Evolutionary conservation across 1,284 basidiomycete species (phyloP).

Genomic region (Xanthoconium separans): DNA sequence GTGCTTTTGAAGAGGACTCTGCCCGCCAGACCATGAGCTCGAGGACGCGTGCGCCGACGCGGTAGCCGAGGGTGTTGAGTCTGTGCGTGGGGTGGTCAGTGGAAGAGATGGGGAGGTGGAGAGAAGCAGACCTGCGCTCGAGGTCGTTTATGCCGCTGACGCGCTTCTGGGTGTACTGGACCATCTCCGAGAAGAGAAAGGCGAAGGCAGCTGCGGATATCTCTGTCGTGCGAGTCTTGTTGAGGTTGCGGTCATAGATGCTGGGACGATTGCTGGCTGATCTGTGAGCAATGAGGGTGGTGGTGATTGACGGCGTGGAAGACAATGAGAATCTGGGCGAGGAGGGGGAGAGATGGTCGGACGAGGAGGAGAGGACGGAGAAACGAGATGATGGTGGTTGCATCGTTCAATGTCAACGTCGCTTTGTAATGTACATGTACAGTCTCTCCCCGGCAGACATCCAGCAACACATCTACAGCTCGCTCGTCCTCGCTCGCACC

Average conservation of each 20-base stretch:
- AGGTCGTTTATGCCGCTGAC: slow-evolving; percentile 94
- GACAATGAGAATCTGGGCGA: slow-evolving; percentile 70
- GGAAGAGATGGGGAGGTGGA: not conserved
- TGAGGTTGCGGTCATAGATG: slow-evolving; percentile 84
- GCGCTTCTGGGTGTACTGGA: slow-evolving; percentile 93
- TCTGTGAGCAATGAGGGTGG: slow-evolving; percentile 32
- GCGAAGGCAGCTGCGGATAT: slow-evolving; percentile 82
- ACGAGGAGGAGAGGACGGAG: not conserved
- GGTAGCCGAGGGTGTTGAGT: slow-evolving; percentile 87
- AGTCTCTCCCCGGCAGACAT: slow-evolving; percentile 47
- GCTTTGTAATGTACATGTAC: not conserved
- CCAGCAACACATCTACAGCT: slow-evolving; percentile 71
- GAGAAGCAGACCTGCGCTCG: slow-evolving; percentile 65
- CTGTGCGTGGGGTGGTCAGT: slow-evolving; percentile 41
- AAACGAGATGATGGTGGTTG: slow-evolving; percentile 49
- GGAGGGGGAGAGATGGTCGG: slow-evolving; percentile 22
- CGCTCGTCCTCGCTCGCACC: slow-evolving; percentile 70
- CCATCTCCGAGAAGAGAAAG: slow-evolving; percentile 89
- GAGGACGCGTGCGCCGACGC: slow-evolving; percentile 81
- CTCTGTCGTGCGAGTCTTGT: slow-evolving; percentile 79
- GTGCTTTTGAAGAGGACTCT: slow-evolving; percentile 71
- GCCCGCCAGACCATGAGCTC: slow-evolving; percentile 75
- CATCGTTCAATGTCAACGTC: not conserved
- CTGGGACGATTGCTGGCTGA: slow-evolving; percentile 48
- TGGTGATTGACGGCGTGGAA: slow-evolving; percentile 50